A percentile compares a stretch with the other conserved stretches of the same genome.
These are phyloP conservation scores for Oryza australiensis DNA, from an alignment of 176 grass and related monocot species.

Conservation along the genomic window DNA sequence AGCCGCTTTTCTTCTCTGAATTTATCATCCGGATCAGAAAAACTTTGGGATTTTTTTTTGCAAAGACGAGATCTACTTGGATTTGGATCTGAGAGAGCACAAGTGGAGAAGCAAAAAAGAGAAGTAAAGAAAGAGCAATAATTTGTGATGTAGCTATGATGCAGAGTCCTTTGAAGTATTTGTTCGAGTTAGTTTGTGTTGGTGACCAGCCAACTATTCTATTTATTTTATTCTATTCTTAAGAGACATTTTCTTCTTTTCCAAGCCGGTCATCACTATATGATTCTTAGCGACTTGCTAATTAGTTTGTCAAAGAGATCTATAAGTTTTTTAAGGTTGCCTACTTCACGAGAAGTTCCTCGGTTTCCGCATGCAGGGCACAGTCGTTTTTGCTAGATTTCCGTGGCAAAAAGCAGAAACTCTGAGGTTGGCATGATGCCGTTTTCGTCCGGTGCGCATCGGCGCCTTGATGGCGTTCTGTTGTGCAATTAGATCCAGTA, in stretches of 20 bases:
- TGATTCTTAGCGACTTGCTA: conserved; percentile 19
- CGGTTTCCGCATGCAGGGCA: not conserved
- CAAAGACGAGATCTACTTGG: conserved; percentile 35
- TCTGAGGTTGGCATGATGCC: not conserved
- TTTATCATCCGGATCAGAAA: conserved; percentile 33
- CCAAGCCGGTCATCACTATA: not conserved
- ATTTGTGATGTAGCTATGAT: conserved; percentile 22
- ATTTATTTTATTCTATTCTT: conserved; percentile 31
- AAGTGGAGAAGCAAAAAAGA: not conserved
- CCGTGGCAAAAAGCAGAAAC: not conserved
- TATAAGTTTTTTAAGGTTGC: conserved; percentile 12
- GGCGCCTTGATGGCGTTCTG: conserved; percentile 21
- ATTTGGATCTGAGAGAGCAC: conserved; percentile 16
- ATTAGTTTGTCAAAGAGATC: conserved; percentile 32
- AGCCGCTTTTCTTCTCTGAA: conserved; percentile 30
- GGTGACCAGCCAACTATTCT: conserved; percentile 34
- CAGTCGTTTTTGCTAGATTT: not conserved
- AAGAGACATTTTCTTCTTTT: not conserved
- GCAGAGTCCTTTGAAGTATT: conserved; percentile 19
- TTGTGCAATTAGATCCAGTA: conserved; percentile 23
- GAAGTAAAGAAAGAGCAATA: conserved; percentile 24
- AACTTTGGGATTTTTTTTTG: conserved; percentile 11
- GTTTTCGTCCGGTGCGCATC: not conserved
- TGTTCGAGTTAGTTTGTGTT: conserved; percentile 30
- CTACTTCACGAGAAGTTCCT: conserved; percentile 6